A percentile compares a stretch with the other conserved stretches of the same genome.
These are phyloP conservation scores for Phlyctochytrium planicorne DNA, from an alignment of 192 early-diverging fungal species.

Conservation along the genomic window DNA sequence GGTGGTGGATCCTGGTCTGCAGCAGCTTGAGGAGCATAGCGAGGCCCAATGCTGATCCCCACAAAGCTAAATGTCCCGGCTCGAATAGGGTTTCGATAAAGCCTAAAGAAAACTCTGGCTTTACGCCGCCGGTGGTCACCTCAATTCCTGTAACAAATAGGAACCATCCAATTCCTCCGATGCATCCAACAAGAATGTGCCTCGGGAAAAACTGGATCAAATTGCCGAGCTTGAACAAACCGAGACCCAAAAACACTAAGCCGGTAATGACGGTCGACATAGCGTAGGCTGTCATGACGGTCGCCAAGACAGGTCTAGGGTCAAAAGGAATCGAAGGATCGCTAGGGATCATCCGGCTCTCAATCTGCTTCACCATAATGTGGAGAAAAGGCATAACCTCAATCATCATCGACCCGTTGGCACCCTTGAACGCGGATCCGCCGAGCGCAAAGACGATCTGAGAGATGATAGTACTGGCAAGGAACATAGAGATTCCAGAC, in stretches of 20 bases:
- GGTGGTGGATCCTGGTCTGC: slow-evolving; percentile 65
- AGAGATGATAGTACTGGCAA: slow-evolving; percentile 52
- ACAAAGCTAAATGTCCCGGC: slow-evolving; percentile 68
- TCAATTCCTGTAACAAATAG: slow-evolving; percentile 89
- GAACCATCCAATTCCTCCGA: slow-evolving; percentile 95
- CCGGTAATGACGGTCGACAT: slow-evolving; percentile 89
- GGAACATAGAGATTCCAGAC: slow-evolving; percentile 94
- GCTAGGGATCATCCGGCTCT: slow-evolving; percentile 54
- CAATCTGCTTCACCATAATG: slow-evolving; percentile 69
- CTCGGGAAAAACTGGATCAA: slow-evolving; percentile 60
- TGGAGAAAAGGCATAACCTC: slow-evolving; percentile 90
- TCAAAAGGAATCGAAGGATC: slow-evolving; percentile 22
- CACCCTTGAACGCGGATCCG: slow-evolving; percentile 87
- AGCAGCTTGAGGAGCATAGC: slow-evolving; percentile 63
- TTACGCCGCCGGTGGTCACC: slow-evolving; percentile 65
- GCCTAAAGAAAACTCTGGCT: slow-evolving; percentile 57
- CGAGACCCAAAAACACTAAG: slow-evolving; percentile 79
- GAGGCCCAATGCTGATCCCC: slow-evolving; percentile 68
- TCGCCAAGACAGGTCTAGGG: slow-evolving; percentile 73
- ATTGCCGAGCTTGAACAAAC: slow-evolving; percentile 71
- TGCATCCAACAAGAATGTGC: slow-evolving; percentile 94
- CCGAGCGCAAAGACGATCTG: slow-evolving; percentile 59
- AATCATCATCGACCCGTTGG: slow-evolving; percentile 90
- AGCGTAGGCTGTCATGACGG: slow-evolving; percentile 86
- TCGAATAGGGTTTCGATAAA: slow-evolving; percentile 69